phyloP scores from a whole-genome alignment of 2,329 filamentous ascomycete species.

The Aspergillus sp. region DNA sequence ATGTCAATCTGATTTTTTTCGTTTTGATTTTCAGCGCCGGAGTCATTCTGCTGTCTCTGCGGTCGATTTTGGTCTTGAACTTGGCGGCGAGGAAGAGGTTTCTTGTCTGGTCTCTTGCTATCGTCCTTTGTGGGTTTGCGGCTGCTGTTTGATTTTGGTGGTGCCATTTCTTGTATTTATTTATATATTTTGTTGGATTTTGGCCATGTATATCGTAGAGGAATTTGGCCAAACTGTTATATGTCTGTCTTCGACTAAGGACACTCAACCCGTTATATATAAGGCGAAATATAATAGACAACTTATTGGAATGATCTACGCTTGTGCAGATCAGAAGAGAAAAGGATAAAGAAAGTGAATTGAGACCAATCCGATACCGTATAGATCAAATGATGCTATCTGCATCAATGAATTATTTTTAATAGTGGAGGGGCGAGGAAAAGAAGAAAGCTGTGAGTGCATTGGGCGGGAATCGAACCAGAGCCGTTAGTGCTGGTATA shows the following conservation, averaged over 20 bases:
- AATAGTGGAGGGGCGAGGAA: not conserved
- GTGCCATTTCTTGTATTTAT: constrained; percentile 7
- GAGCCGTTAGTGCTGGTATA: not conserved
- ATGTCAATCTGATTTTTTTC: constrained; percentile 21
- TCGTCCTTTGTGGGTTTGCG: constrained; percentile 8
- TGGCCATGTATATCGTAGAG: not conserved
- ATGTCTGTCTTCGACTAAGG: not conserved
- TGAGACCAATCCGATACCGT: not conserved
- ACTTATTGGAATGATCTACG: not conserved
- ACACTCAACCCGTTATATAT: not conserved
- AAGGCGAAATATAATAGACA: not conserved
- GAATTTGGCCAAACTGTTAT: not conserved
- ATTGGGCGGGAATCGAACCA: not conserved
- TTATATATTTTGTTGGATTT: not conserved
- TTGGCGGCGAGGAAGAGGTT: constrained; percentile 6
- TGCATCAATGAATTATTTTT: not conserved
- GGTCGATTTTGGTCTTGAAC: not conserved
- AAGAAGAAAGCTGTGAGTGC: not conserved
- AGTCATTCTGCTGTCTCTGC: not conserved
- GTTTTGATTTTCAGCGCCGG: not conserved
- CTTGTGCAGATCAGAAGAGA: not conserved
- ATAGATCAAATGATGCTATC: too few species aligned
- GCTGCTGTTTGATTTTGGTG: constrained; percentile 3
- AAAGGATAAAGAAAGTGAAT: not conserved
- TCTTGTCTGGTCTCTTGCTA: constrained; percentile 12